A percentile compares a stretch with the other conserved stretches of the same genome.
Evolutionary conservation across 306 rosid species (phyloP).

Genomic region (Styphnolobium japonicum): DNA sequence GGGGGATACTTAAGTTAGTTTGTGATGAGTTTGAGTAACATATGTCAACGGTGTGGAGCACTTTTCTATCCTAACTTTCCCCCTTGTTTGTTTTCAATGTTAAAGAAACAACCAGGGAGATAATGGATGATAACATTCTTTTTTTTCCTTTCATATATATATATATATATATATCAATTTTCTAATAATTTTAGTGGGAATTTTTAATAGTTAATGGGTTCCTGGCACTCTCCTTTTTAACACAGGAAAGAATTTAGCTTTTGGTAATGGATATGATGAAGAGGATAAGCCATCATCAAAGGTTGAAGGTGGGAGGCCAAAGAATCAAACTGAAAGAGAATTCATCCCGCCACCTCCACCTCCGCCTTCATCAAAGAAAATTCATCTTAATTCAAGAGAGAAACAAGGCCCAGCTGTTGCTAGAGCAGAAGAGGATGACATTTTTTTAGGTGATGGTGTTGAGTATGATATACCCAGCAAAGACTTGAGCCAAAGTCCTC

Average conservation of each 20-base stretch:
- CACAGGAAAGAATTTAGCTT: conserved; percentile 61
- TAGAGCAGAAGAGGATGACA: conserved; percentile 83
- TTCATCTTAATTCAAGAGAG: conserved; percentile 52
- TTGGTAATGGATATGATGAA: conserved; percentile 63
- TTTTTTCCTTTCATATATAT: background rate
- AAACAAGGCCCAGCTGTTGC: conserved; percentile 76
- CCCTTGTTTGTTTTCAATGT: conserved; percentile 3
- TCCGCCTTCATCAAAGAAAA: conserved; percentile 63
- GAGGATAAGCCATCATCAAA: conserved; percentile 56
- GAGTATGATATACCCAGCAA: conserved; percentile 78
- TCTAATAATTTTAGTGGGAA: too few relatives aligned
- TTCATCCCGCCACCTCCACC: conserved; percentile 74
- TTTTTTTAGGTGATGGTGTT: conserved; percentile 87
- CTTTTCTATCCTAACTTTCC: too few relatives aligned
- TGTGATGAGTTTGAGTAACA: conserved; percentile 1
- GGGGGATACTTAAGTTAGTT: background rate
- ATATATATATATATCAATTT: too few relatives aligned
- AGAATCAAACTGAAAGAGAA: conserved; percentile 61
- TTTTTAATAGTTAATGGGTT: conserved; percentile 2
- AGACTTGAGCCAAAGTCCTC: conserved; percentile 82
- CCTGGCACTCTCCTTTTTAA: conserved; percentile 10
- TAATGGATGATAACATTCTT: background rate
- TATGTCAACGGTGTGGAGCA: background rate
- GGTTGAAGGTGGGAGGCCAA: conserved; percentile 49
- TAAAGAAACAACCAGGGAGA: conserved; percentile 12